Evolutionary conservation across 2,329 filamentous ascomycete species (phyloP), one percentile per base, ranked within the genome.

Genomic region (Diaporthe destruens): DNA sequence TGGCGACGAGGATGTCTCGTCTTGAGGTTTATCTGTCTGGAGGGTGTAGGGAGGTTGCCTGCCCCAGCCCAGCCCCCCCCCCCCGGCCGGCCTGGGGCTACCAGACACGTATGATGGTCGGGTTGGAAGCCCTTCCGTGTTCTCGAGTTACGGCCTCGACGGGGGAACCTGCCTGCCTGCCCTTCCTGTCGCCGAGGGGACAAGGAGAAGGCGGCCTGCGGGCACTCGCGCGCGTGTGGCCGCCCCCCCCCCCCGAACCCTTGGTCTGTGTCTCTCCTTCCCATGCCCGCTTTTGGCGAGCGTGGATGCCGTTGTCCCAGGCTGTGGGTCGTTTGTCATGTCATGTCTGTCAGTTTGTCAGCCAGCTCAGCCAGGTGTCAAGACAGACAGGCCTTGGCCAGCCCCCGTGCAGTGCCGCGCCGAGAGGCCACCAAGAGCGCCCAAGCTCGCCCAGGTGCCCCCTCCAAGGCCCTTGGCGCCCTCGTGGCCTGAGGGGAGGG

Each of bases 371-470:
- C 16, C 39, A 42, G 39, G 39, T 16, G 39, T 42, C 39, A 51
- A 23, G 44, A 14, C n/a, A 51, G 25, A 16, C 18, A 47, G 42
- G 18, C 29, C 29, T 34, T 65, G 25, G 47, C 12, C n/a, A n/a
- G n/a, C n/a, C n/a, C 32, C 32, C 14, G 7, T 53, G 20, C n/a
- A 51, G 47, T 23, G 61, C 16, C 47, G 44, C 61, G 61, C 47
- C 61, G 47, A 66, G 61, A 39, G 20, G 32, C 61, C 25, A 53
- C 61, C 47, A 66, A 66, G 61, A 39, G 23, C 42, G 34, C 59
- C 59, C 59, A 47, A 47, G 44, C 44, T 44, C 39, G 39, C 39
- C 39, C 39, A 63, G 12, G 32, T 18, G 12, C n/a, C 47, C 39
- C 57, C 8, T 9, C 39, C 57, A 20, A 44, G 39, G 23, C 14